Percentiles rank a stretch among this genome's conserved stretches.
These are phyloP conservation scores for Gentiana macrophylla DNA, from an alignment of 257 asterid genomes.

Conservation along the genomic window DNA sequence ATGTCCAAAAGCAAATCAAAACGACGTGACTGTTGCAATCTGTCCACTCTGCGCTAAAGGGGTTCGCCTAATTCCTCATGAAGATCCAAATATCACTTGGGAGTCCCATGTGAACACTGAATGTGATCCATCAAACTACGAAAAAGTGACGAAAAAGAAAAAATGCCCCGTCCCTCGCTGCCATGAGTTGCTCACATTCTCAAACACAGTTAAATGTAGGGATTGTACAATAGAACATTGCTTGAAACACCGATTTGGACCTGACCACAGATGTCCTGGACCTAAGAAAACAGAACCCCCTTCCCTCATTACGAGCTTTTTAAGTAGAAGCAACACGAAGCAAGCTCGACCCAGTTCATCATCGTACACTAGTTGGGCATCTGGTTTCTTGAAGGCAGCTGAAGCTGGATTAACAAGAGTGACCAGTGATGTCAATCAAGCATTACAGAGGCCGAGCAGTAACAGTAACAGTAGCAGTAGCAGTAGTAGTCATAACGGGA, in stretches of 20 bases:
- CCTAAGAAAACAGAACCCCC: constrained; percentile 55
- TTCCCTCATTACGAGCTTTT: constrained; percentile 50
- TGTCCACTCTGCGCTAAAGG: constrained; percentile 98
- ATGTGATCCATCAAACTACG: constrained; percentile 93
- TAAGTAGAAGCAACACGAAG: constrained; percentile 34
- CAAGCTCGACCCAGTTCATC: constrained; percentile 33
- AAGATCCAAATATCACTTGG: constrained; percentile 94
- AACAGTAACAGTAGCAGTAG: constrained; percentile 17
- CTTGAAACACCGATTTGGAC: constrained; percentile 84
- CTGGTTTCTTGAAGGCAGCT: constrained; percentile 48
- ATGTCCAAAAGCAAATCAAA: constrained; percentile 70
- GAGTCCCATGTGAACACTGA: constrained; percentile 87
- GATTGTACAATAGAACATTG: constrained; percentile 80
- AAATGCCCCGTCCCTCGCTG: constrained; percentile 91
- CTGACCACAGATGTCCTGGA: constrained; percentile 82
- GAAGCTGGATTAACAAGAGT: constrained; percentile 67
- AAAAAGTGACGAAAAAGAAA: constrained; percentile 62
- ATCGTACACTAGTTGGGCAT: constrained; percentile 49
- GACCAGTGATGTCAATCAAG: constrained; percentile 55
- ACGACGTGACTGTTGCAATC: constrained; percentile 71
- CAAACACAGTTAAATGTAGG: constrained; percentile 73
- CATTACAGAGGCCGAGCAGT: constrained; percentile 15
- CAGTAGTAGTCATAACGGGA: constrained; percentile 9
- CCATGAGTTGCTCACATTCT: constrained; percentile 71
- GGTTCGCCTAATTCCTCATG: constrained; percentile 65